Base-by-base conservation (phyloP, 371 early-diverging fungal species). In the Mortierella sp. region DNA sequence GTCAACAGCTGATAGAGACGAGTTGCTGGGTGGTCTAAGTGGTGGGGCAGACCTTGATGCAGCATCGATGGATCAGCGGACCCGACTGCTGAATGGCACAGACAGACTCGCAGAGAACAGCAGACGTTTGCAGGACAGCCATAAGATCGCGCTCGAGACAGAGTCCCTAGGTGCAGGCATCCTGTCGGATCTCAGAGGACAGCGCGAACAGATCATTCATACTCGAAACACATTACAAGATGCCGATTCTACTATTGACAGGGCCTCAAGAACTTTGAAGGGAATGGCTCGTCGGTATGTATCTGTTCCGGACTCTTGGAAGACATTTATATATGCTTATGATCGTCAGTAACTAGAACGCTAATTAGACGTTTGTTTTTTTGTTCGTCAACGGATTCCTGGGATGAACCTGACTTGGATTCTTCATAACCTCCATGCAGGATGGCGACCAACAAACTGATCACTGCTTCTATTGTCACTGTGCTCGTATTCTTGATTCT, bases 251-350 rank as follows among this genome's bases (percentile, higher is more conserved):
- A 92, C 92, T 75, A 92, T 98, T 53, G 93, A 95, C 70, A 90
- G 92, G 68, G 94, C 95, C 31, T 92, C 92, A 48, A 89, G 94
- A 47, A 93, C 95, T 4, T 82, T 98, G 28, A 91, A 91, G 76
- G 89, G 88, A 46, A 98, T 98, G 98, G 93, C 95, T 9, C 87
- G 94, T 56, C 85, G 95, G 96, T 96, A 87, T 84, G 84, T 54
- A 44, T 52, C 47, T 47, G 12, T 7, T 30, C 15, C n/a, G 9
- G 26, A n/a, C n/a, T n/a, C n/a, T n/a, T n/a, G n/a, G n/a, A n/a
- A n/a, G n/a, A n/a, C n/a, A n/a, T n/a, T n/a, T n/a, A n/a, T n/a
- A n/a, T n/a, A n/a, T n/a, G n/a, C n/a, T n/a, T n/a, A n/a, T n/a
- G n/a, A n/a, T n/a, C n/a, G n/a, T n/a, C n/a, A n/a, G n/a, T n/a